A percentile compares a stretch with the other conserved stretches of the same genome.
These are phyloP conservation scores for Aureobasidium namibiae DNA, from an alignment of 2,329 filamentous ascomycete species.

Conservation along the genomic window DNA sequence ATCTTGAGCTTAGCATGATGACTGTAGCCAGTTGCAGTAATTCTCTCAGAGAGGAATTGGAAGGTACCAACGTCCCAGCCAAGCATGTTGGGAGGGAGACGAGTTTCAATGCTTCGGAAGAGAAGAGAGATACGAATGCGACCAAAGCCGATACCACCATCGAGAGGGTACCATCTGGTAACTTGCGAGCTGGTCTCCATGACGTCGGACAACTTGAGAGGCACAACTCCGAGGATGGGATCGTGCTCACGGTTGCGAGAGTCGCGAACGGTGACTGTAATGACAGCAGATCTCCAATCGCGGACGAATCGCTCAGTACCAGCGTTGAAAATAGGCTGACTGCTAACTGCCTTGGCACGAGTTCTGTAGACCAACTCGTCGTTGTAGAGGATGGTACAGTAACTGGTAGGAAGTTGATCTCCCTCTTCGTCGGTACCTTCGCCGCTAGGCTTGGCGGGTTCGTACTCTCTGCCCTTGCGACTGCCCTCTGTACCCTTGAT, in stretches of 20 bases:
- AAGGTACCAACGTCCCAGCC: slow-evolving; percentile 96
- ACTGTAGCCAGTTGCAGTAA: slow-evolving; percentile 57
- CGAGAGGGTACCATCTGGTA: slow-evolving; percentile 91
- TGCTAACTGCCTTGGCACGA: slow-evolving; percentile 86
- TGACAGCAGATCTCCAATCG: slow-evolving; percentile 81
- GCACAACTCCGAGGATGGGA: slow-evolving; percentile 85
- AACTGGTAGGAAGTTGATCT: slow-evolving; percentile 74
- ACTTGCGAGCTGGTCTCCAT: slow-evolving; percentile 78
- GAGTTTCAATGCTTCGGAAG: slow-evolving; percentile 82
- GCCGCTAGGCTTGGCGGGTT: slow-evolving; percentile 76
- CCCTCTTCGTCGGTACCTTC: slow-evolving; percentile 80
- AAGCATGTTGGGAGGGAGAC: slow-evolving; percentile 73
- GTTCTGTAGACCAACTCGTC: slow-evolving; percentile 88
- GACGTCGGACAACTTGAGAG: slow-evolving; percentile 79
- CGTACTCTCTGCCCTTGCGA: slow-evolving; percentile 76
- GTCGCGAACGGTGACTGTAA: slow-evolving; percentile 84
- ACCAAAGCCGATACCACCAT: slow-evolving; percentile 85
- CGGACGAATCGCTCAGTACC: slow-evolving; percentile 88
- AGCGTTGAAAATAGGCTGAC: slow-evolving; percentile 94
- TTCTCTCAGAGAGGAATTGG: slow-evolving; percentile 66
- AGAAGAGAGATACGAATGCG: slow-evolving; percentile 80
- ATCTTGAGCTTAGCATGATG: slow-evolving; percentile 62
- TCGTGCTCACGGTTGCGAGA: slow-evolving; percentile 86
- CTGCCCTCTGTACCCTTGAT: slow-evolving; percentile 78
- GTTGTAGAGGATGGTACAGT: slow-evolving; percentile 86